Evolutionary conservation across 441 rosid genomes (phyloP), one percentile per base, ranked within the genome.

Genomic region (Brassica hybrid): DNA sequence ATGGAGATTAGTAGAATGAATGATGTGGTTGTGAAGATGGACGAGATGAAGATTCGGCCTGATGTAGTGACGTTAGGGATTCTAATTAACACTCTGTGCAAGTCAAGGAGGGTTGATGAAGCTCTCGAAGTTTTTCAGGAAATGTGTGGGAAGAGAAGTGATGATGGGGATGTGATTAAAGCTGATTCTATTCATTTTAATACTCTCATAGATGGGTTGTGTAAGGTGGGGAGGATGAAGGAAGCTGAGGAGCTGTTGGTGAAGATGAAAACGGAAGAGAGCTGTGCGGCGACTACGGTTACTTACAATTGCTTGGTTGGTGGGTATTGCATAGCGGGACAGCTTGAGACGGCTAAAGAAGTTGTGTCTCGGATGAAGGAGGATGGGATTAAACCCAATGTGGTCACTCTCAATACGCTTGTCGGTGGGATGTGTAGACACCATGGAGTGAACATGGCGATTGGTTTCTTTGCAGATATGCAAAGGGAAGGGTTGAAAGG

Each of bases 261-360:
- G 38, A 77, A 27, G 76, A 89, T 92, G 97, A 93, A 77, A 77
- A 74, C 43, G 66, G 86, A 80, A 66, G 76, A 70, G 54, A 79
- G 62, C 1, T 87, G 87, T 78, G 71, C 58, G 6, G 90, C 94
- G 5, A 83, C 81, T 79, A 64, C 76, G 50, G 75, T 82, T 54
- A 93, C 94, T 30, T 93, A 91, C 80, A 94, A 89, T 82, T 83
- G 90, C 77, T 86, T 94, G 88, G 86, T 91, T 48, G 84, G 82
- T 72, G 93, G 96, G 41, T 93, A 85, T 50, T 91, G 96, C 80
- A 90, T 77, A 82, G 84, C 80, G 13, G 91, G 91, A 54, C 85
- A 84, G 76, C 77, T 91, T 48, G 96, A 87, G 74, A 87, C 63
- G 59, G 98, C 87, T 2, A 62, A 54, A 69, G 83, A 82, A 75